phyloP scores from a whole-genome alignment of 129 eudicot genomes.

The Escallonia rubra region DNA sequence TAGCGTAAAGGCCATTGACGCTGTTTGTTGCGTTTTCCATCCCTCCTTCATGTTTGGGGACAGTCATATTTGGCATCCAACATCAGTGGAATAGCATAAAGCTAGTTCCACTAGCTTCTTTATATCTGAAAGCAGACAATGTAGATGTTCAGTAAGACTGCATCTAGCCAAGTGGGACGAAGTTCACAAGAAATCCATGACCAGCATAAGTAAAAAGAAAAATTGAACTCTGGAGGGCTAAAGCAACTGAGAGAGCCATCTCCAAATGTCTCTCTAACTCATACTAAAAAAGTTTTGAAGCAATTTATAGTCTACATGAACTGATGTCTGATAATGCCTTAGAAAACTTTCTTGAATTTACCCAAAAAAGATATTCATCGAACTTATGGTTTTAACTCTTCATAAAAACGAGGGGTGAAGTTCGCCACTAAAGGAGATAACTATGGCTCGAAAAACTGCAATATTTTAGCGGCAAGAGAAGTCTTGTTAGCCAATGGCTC shows the following conservation, averaged over 20 bases:
- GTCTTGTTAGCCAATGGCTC: no score
- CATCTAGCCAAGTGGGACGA: constrained; percentile 5
- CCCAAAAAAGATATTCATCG: no score
- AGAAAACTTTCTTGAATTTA: no score
- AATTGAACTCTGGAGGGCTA: neutral
- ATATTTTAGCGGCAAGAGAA: no score
- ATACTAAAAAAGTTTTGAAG: no score
- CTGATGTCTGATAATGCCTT: no score
- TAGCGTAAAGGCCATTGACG: constrained; percentile 36
- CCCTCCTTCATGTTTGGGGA: constrained; percentile 24
- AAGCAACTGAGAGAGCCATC: neutral
- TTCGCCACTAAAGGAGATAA: no score
- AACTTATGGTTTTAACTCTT: no score
- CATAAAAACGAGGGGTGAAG: no score
- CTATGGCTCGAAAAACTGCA: no score
- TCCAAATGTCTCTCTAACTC: no score
- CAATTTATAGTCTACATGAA: no score
- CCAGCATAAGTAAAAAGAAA: neutral
- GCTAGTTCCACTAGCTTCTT: constrained; percentile 51
- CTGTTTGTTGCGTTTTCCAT: constrained; percentile 36
- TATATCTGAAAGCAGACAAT: constrained; percentile 26
- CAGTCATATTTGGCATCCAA: neutral
- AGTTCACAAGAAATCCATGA: neutral
- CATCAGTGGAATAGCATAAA: constrained; percentile 16
- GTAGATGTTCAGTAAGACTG: constrained; percentile 11